Conservation (phyloP, 2,329 filamentous ascomycete species). For the Amauroascus niger region DNA sequence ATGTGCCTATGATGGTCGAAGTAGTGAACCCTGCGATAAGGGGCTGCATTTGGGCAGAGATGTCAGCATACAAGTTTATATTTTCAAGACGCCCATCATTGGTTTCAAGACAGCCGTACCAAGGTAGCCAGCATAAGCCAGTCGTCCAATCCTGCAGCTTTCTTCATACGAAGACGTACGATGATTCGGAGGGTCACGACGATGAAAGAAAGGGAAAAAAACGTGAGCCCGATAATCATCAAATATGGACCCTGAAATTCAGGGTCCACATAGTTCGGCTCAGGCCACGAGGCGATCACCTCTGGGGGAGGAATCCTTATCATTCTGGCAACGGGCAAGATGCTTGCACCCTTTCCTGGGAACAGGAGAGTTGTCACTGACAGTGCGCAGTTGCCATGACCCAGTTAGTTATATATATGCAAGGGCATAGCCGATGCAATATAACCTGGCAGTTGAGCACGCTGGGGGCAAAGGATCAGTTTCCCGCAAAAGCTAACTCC, state of each 20-base stretch:
- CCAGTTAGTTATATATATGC: too few relatives aligned
- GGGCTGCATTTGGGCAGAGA: conserved; percentile 9
- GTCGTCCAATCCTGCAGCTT: conserved; percentile 18
- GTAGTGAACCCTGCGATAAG: conserved; percentile 12
- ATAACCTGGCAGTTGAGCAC: neutral
- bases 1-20: conserved; percentile 15
- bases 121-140: conserved; percentile 18
- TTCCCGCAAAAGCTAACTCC: too few relatives aligned
- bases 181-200: conserved; percentile 19
- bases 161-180: conserved; percentile 17
- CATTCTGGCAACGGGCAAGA: conserved; percentile 12
- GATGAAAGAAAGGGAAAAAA: conserved; percentile 19
- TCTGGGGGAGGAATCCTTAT: conserved; percentile 16
- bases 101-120: conserved; percentile 11
- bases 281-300: conserved; percentile 22
- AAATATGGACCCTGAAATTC: conserved; percentile 22
- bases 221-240: conserved; percentile 21
- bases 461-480: too few relatives aligned
- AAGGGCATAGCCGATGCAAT: too few relatives aligned
- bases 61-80: neutral
- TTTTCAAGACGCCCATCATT: neutral
- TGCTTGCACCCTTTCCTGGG: neutral
- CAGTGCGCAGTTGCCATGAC: neutral
- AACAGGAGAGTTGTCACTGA: neutral
- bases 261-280: conserved; percentile 27